Base-by-base conservation (phyloP, 805 yeast species). In the Diddensiella santjacobensis region DNA sequence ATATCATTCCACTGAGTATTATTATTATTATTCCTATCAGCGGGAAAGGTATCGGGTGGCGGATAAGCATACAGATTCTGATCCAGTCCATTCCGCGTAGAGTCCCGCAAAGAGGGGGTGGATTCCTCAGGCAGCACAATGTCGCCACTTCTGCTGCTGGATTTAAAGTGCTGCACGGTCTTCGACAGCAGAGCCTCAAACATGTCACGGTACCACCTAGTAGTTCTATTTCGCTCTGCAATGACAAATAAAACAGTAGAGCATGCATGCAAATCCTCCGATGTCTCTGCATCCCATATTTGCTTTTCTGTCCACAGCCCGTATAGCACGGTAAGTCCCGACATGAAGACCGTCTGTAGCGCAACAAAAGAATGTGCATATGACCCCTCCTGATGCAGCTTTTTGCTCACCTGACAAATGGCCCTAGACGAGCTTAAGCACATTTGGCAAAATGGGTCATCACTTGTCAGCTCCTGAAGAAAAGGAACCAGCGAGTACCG, bases 281-380 rank as follows among this genome's bases (percentile, higher is more conserved):
- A 40, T 3, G 44, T 31, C n/a, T 35, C 15, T 6, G 23, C 11
- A 22, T 46, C 44, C 49, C 49, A 47, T 15, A 19, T 26, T 4
- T 20, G 42, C 43, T 47, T 47, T 15, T 40, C 43, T 13, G 50
- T 43, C 50, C 50, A 47, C n/a, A 47, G 36, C 2, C 49, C 49
- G 22, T 46, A 46, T 3, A 46, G 31, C 5, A 46, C 35, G 11
- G 49, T 46, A 8, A 46, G 22, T 5, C 49, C 49, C 3, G 49
- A 37, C 46, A 46, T 42, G 33, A 46, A 46, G 2, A 46, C 36
- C 3, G 49, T 46, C 37, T 46, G 49, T 6, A 46, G 36, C 3
- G 49, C 45, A 31, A 33, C 23, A 22, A 40, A 46, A 2, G 49
- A 46, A 20, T 40, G 49, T 3, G 40, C 49, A 23, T 46, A 46